Base-by-base conservation (phyloP, 2,329 filamentous ascomycete species). In the Blumeriella jaapii region DNA sequence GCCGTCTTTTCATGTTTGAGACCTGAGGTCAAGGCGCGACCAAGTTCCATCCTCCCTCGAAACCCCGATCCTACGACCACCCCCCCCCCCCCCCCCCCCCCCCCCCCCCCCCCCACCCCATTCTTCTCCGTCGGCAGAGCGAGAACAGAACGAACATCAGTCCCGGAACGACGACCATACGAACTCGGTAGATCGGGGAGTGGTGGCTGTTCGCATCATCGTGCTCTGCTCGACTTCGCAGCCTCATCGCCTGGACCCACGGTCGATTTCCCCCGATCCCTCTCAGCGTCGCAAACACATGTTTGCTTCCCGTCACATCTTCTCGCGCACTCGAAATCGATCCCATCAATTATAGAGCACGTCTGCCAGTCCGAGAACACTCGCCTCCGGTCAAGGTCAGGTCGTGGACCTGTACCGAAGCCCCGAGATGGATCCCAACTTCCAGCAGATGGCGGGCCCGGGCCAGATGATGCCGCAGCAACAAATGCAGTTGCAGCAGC, bases 341-440 rank as follows among this genome's bases (percentile, higher is more conserved):
- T 16, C 18, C 6, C 33, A 15, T 12, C 12, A 24, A 10, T 24
- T 8, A 17, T 7, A 22, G 16, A 22, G 33, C 33, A 15, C 18
- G 13, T 35, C 19, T 29, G 18, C 12, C 13, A 22, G 30, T 12
- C 13, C 30, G 19, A 22, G 13, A 5, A 19, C 14, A 13, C 12
- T n/a, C 17, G 17, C 12, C 10, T 22, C 14, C 26, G 17, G 22
- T 20, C 25, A 11, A 24, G 30, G 30, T 31, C 30, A 41, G 50
- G 39, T 46, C 40, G 39, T 38, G 38, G 44, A 37, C 41, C 35
- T 42, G 42, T 37, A 40, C 26, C 44, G 41, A 44, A 40, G 40
- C 34, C 39, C 43, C 35, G 49, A 36, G 30, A 57, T 57, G 54
- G 51, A 51, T 19, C 40, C 49, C 17, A 55, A 55, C 40, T 55